These are phyloP conservation scores for Fusarium drepaniforme DNA, from an alignment of 2,329 filamentous ascomycete species.

Conservation along the genomic window DNA sequence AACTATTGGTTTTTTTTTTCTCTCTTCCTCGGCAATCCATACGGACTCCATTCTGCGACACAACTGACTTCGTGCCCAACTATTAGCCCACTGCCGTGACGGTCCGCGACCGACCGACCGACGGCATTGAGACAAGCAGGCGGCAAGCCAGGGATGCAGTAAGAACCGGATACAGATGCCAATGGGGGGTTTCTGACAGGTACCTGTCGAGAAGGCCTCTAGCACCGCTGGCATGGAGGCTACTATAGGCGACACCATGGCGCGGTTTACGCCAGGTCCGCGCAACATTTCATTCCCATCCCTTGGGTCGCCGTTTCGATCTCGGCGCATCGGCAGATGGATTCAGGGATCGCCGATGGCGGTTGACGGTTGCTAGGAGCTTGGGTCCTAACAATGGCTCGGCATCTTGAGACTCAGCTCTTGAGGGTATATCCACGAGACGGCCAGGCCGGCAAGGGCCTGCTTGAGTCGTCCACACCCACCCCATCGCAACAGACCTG, in stretches of 20 bases:
- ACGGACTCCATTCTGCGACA: conserved; percentile 26
- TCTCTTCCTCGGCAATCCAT: conserved; percentile 15
- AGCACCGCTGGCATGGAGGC: conserved; percentile 10
- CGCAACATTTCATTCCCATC: conserved; percentile 20
- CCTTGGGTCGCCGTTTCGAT: conserved; percentile 18
- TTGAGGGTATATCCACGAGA: conserved; percentile 10
- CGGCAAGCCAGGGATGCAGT: conserved; percentile 22
- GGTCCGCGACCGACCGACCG: conserved; percentile 25
- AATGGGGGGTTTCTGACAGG: conserved; percentile 9
- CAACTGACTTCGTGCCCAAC: conserved; percentile 15
- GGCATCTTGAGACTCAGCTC: neutral
- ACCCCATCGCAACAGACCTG: neutral
- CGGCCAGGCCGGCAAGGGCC: conserved; percentile 14
- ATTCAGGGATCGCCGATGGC: conserved; percentile 21
- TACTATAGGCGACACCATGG: conserved; percentile 10
- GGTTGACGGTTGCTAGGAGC: neutral
- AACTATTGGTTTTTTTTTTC: conserved; percentile 32
- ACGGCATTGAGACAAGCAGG: conserved; percentile 12
- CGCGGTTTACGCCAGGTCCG: conserved; percentile 24
- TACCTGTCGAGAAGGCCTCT: conserved; percentile 1
- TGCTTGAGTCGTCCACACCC: conserved; percentile 11
- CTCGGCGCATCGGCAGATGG: conserved; percentile 22
- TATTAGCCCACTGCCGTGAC: conserved; percentile 12
- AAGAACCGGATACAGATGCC: conserved; percentile 17
- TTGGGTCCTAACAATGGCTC: neutral